Base-by-base conservation (phyloP, 148 eudicot genomes). In the Camellia lanceoleosa region DNA sequence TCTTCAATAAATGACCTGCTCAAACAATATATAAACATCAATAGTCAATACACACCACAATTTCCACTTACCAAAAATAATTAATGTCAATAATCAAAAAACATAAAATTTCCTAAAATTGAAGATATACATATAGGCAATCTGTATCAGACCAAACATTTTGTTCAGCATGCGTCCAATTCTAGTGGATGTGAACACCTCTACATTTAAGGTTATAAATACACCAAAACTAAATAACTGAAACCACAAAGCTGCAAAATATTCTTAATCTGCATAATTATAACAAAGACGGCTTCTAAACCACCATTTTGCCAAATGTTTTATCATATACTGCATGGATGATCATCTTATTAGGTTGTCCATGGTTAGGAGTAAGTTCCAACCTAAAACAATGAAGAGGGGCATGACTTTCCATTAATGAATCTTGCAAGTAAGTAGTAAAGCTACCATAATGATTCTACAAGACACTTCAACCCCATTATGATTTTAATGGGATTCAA, bases 1-100 rank as follows among this genome's bases (percentile, higher is more conserved):
- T 89, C 93, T 87, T 92, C 98, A 81, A 94, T 94, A 76, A 94
- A 88, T 70, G 93, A 89, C 88, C 98, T 94, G 92, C 73, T 68
- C 78, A 83, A 82, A 86, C 11, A 64, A 64, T 75, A 51, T 38
- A 65, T 30, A 77, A 69, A 43, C 4, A 18, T 0, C 51, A 0
- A 2, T 46, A 3, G 62, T 77, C 49, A 65, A 77, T 46, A 43
- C 18, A 38, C 43, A 63, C 15, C n/a, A 75, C 60, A 71, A 16
- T 52, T 52, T 54, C 42, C 42, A 72, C 11, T 6, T 30, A 30
- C 38, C 38, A 30, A 30, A 30, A 30, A 30, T 30, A 30, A 30
- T 30, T 30, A 30, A 30, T 1, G 38, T 30, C 38, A 30, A 30
- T 30, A 30, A 30, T 30, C 38, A 30, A 30, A 30, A 1, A 1